Conservation (phyloP, 495 filamentous ascomycete species). For the Penicillium desertorum region DNA sequence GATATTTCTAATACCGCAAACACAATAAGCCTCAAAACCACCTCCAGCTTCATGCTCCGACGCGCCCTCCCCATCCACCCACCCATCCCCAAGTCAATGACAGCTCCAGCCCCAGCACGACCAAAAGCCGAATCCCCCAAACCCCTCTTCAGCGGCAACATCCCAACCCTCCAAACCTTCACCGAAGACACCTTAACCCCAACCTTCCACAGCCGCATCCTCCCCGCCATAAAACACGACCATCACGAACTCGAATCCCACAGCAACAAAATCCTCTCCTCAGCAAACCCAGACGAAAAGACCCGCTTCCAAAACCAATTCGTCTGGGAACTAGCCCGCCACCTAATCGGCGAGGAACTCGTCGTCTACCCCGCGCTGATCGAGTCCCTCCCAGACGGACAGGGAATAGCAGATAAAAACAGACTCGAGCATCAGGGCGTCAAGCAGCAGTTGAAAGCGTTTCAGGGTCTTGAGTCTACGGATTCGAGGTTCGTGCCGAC, state of each 20-base stretch:
- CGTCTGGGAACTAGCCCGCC: constrained; percentile 68
- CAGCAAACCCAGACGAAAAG: constrained; percentile 48
- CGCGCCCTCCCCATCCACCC: constrained; percentile 1
- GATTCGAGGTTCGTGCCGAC: constrained; percentile 50
- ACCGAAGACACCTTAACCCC: constrained; percentile 8
- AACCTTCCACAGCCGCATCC: constrained; percentile 30
- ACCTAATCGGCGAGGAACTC: constrained; percentile 66
- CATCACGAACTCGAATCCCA: constrained; percentile 60
- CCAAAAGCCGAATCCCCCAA: constrained; percentile 2
- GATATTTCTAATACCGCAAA: background rate
- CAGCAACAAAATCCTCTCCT: constrained; percentile 55
- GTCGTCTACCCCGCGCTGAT: constrained; percentile 68
- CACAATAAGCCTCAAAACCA: background rate
- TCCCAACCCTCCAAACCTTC: constrained; percentile 16
- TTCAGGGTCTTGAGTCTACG: constrained; percentile 51
- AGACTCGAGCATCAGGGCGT: constrained; percentile 58
- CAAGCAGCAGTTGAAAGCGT: constrained; percentile 56
- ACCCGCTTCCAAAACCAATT: constrained; percentile 63
- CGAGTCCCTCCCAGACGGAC: constrained; percentile 52
- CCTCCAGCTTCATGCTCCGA: constrained; percentile 6
- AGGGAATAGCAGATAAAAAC: constrained; percentile 53
- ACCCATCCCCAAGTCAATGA: constrained; percentile 6
- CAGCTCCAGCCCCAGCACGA: background rate
- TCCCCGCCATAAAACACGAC: constrained; percentile 59
- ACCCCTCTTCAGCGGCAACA: constrained; percentile 11